Evolutionary conservation across 2,329 filamentous ascomycete genomes (phyloP).

Genomic region (Trichoderma brevicompactum): DNA sequence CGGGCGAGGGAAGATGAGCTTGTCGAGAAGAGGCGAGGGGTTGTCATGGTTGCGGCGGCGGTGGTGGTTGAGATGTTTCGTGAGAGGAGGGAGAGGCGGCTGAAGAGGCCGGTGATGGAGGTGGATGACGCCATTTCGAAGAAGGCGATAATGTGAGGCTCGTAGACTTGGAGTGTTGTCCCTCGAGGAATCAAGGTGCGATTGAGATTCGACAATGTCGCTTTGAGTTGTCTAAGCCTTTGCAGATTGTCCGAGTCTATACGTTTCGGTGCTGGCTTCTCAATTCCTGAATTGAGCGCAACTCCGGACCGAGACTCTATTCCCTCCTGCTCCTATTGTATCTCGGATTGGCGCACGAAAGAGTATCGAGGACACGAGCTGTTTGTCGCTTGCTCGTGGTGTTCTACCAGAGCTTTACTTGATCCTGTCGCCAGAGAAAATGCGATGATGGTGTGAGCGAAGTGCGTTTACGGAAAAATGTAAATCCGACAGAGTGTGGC

Average conservation of each 20-base stretch:
- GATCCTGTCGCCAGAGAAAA: conserved; percentile 12
- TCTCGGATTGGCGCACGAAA: neutral
- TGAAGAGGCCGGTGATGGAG: conserved; percentile 41
- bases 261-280: neutral
- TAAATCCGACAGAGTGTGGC: neutral
- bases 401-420: neutral
- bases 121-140: conserved; percentile 38
- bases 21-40: conserved; percentile 40
- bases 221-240: neutral
- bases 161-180: neutral
- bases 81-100: conserved; percentile 33
- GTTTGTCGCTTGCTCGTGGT: neutral
- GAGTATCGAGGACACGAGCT: neutral
- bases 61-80: conserved; percentile 25
- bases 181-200: neutral
- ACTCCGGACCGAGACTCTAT: neutral
- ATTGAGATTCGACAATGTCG: neutral
- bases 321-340: no score
- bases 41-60: conserved; percentile 27
- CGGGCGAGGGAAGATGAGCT: conserved; percentile 41
- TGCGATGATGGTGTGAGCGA: conserved; percentile 10
- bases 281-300: neutral
- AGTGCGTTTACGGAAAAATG: neutral
- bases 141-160: neutral
- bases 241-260: neutral